These are phyloP conservation scores for Fusarium buharicum DNA, from an alignment of 2,329 filamentous ascomycete genomes.

Conservation along the genomic window DNA sequence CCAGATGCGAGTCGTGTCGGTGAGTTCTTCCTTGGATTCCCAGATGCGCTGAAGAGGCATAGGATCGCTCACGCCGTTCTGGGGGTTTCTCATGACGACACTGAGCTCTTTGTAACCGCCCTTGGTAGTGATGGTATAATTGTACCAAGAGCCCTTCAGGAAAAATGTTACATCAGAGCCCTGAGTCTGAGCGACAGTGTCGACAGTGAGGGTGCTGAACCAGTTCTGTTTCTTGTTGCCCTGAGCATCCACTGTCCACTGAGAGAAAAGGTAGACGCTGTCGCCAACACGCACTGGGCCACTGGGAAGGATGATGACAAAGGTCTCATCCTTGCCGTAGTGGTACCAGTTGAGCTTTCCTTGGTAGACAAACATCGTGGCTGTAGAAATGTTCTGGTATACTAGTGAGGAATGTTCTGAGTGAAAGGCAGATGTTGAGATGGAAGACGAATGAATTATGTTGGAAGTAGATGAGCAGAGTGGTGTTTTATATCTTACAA, in stretches of 20 bases:
- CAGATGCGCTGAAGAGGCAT: slow-evolving; percentile 20
- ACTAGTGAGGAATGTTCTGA: too few relatives aligned
- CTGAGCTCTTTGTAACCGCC: slow-evolving; percentile 23
- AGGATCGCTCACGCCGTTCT: not conserved
- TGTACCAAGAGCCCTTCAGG: slow-evolving; percentile 19
- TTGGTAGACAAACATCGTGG: slow-evolving; percentile 34
- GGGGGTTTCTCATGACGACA: slow-evolving; percentile 26
- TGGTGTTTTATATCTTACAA: too few relatives aligned
- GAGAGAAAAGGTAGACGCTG: slow-evolving; percentile 37
- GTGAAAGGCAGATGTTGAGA: too few relatives aligned
- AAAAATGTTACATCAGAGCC: slow-evolving; percentile 10
- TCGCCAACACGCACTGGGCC: slow-evolving; percentile 36
- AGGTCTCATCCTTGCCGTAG: slow-evolving; percentile 33
- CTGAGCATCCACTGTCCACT: slow-evolving; percentile 27
- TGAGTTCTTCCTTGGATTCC: slow-evolving; percentile 21
- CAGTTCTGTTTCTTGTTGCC: slow-evolving; percentile 32
- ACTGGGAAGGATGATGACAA: slow-evolving; percentile 29
- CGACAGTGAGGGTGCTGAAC: slow-evolving; percentile 26
- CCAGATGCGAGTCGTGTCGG: slow-evolving; percentile 21
- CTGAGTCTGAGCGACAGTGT: slow-evolving; percentile 6
- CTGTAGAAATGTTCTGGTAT: too few relatives aligned
- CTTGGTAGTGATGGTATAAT: slow-evolving; percentile 22
- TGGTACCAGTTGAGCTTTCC: slow-evolving; percentile 37
- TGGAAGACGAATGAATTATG: too few relatives aligned
- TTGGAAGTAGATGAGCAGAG: too few relatives aligned